Percentiles rank a stretch among this genome's conserved stretches.
Evolutionary conservation across 352 stramenopile genomes (phyloP).

Genomic region (Globisporangium lucens): DNA sequence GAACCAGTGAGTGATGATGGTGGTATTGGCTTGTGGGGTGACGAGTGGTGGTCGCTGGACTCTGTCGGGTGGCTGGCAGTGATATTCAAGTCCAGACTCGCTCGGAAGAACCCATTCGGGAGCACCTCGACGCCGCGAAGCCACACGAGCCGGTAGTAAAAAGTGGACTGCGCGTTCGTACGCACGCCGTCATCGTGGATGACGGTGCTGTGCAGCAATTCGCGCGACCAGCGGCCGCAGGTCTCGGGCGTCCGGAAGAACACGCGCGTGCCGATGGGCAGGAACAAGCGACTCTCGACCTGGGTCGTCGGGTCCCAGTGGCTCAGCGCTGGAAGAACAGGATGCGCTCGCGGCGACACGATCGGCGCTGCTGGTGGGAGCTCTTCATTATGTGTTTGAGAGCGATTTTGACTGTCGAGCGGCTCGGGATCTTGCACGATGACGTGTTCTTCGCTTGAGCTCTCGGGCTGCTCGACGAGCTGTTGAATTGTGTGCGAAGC

Average conservation of each 20-base stretch:
- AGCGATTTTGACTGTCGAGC: neutral
- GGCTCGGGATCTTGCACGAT: neutral
- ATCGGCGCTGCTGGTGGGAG: slow-evolving; percentile 13
- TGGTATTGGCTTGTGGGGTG: neutral
- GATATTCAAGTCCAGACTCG: slow-evolving; percentile 37
- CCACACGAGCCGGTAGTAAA: slow-evolving; percentile 67
- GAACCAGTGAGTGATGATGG: neutral
- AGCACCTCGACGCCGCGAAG: slow-evolving; percentile 60
- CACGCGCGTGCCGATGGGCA: slow-evolving; percentile 41
- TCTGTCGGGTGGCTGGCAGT: neutral
- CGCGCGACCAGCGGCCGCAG: slow-evolving; percentile 42
- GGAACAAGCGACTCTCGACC: slow-evolving; percentile 26
- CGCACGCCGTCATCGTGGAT: slow-evolving; percentile 29
- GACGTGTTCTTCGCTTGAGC: neutral
- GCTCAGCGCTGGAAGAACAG: neutral
- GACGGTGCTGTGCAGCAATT: slow-evolving; percentile 55
- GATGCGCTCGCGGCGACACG: slow-evolving; percentile 5
- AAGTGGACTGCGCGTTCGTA: slow-evolving; percentile 9
- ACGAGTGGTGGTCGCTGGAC: neutral
- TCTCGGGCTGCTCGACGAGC: neutral
- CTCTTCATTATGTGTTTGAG: neutral
- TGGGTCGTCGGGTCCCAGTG: slow-evolving; percentile 17
- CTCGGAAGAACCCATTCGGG: slow-evolving; percentile 63
- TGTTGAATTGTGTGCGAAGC: slow-evolving; percentile 31
- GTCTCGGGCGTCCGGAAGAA: slow-evolving; percentile 47